phyloP scores from a whole-genome alignment of 2,329 filamentous ascomycete genomes.

The Epichloe scottii region DNA sequence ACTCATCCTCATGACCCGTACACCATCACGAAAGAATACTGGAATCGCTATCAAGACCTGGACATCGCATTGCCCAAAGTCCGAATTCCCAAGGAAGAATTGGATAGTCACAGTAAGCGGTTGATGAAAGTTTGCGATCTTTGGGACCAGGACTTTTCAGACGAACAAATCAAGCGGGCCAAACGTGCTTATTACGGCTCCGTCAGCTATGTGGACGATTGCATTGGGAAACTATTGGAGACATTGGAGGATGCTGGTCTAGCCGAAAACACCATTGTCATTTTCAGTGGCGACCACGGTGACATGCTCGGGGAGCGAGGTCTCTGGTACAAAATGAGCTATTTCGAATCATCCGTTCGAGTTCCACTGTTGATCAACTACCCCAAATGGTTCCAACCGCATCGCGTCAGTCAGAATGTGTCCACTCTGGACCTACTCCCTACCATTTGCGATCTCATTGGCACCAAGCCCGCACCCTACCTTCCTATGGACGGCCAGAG shows the following conservation, averaged over 20 bases:
- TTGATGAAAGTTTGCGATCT: conserved; percentile 78
- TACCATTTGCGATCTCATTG: conserved; percentile 73
- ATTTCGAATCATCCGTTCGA: conserved; percentile 82
- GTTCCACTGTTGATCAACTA: conserved; percentile 80
- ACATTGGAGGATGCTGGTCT: conserved; percentile 69
- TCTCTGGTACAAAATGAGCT: conserved; percentile 97
- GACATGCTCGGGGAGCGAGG: conserved; percentile 92
- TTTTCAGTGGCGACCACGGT: conserved; percentile 89
- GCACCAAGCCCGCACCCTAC: conserved; percentile 52
- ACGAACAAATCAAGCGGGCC: conserved; percentile 76
- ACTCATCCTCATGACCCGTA: conserved; percentile 94
- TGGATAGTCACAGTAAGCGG: conserved; percentile 78
- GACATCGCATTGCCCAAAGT: conserved; percentile 77
- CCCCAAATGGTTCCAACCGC: conserved; percentile 61
- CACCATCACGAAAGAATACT: conserved; percentile 86
- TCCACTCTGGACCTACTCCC: conserved; percentile 85
- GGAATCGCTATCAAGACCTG: conserved; percentile 81
- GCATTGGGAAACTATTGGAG: conserved; percentile 69
- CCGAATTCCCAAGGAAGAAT: conserved; percentile 64
- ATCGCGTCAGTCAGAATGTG: conserved; percentile 69
- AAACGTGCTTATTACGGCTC: conserved; percentile 85
- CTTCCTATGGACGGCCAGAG: conserved; percentile 82
- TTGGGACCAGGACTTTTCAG: conserved; percentile 70
- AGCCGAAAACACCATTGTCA: conserved; percentile 74
- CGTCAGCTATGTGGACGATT: conserved; percentile 88